Evolutionary conservation across 192 early-diverging fungal genomes (phyloP).

Genomic region (Oehlia diaphana): DNA sequence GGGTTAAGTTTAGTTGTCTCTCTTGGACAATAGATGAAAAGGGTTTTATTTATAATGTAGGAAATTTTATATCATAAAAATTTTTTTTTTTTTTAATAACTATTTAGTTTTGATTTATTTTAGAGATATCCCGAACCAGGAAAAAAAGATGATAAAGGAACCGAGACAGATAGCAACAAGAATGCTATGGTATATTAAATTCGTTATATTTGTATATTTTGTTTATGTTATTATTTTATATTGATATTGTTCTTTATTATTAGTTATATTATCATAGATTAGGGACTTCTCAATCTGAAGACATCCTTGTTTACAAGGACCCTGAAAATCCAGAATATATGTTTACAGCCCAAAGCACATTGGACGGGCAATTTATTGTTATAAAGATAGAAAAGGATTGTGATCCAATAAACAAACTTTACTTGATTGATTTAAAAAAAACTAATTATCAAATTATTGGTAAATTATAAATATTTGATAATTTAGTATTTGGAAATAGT

Average conservation of each 20-base stretch:
- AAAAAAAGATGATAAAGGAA: constrained; percentile 50
- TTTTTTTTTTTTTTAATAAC: not conserved
- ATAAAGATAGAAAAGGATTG: constrained; percentile 46
- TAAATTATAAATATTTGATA: not conserved
- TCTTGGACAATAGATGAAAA: constrained; percentile 67
- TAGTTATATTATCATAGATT: constrained; percentile 48
- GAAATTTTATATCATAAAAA: not conserved
- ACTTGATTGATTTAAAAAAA: constrained; percentile 38
- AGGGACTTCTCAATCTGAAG: constrained; percentile 61
- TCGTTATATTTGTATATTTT: not conserved
- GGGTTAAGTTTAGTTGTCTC: constrained; percentile 62
- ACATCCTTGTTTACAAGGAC: constrained; percentile 57
- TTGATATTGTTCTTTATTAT: not conserved
- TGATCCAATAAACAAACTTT: constrained; percentile 50
- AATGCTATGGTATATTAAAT: constrained; percentile 37
- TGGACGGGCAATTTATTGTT: constrained; percentile 64
- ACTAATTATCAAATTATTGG: constrained; percentile 24
- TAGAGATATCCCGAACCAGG: constrained; percentile 46
- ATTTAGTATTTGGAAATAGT: not conserved
- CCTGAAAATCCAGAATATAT: constrained; percentile 46
- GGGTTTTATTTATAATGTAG: constrained; percentile 67
- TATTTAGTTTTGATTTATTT: not conserved
- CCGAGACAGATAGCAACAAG: constrained; percentile 54
- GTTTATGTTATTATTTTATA: not conserved
- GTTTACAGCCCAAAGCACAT: constrained; percentile 37